Base-by-base conservation (phyloP, 139 green algal genomes). In the Ettlia oleoabundans region DNA sequence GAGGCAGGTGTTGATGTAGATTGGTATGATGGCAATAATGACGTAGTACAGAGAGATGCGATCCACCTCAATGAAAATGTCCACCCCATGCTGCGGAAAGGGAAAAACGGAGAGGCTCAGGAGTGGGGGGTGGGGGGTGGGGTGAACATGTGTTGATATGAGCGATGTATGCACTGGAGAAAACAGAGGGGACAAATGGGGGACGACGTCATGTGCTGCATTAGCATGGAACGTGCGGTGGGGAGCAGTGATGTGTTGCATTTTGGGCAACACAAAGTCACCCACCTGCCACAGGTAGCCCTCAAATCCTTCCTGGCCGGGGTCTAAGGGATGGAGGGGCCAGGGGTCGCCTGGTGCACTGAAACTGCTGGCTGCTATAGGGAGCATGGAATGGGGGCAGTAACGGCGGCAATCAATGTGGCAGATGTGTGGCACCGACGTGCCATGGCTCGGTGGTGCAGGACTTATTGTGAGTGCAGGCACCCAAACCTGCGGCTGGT, bases 1-100 rank as follows among this genome's bases (percentile, higher is more conserved):
- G 35, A 85, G 78, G 37, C 72, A 76, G 18, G 53, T 62, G 73
- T 80, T 85, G 30, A 88, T 58, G n/a, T 38, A 35, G 19, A 88
- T 63, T 2, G 84, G 84, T 40, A 88, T n/a, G 30, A 88, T 78
- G 35, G 72, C 82, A 33, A 32, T 80, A 35, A 87, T 75, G 35
- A 84, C 19, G 37, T 87, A 87, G 22, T 87, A 87, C 2, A 28
- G 21, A 4, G 30, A 53, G 42, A 74, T 74, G 30, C 76, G 38
- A 26, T 68, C 13, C 52, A 69, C 73, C 35, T 52, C 35, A 22
- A 80, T 68, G 53, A 52, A 80, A 4, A 69, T 55, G 52, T 80
- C 53, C 10, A 66, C 38, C 0, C 52, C 73, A 15, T 67, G 67
- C 35, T 68, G 47, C 9, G 41, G 7, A 28, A 4, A 55, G 42